A percentile compares a stretch with the other conserved stretches of the same genome.
These are phyloP conservation scores for Iberis pinnata DNA, from an alignment of 345 rosid genomes.

Conservation along the genomic window DNA sequence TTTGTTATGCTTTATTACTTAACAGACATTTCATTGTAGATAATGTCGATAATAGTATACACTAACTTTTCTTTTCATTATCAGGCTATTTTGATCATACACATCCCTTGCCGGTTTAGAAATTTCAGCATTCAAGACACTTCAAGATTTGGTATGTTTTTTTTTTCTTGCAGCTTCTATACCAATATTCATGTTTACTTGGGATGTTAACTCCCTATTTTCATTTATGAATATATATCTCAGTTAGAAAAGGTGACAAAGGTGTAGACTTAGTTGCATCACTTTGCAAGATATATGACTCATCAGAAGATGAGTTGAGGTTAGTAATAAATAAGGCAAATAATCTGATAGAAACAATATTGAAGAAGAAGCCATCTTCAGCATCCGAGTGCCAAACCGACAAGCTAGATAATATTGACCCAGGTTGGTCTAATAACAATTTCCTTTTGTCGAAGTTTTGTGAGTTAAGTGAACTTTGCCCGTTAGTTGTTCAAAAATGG, in stretches of 20 bases:
- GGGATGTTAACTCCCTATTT: background rate
- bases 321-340: slow-evolving; percentile 60
- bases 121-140: slow-evolving; percentile 57
- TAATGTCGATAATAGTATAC: background rate
- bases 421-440: slow-evolving; percentile 41
- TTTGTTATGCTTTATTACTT: background rate
- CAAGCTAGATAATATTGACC: slow-evolving; percentile 52
- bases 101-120: slow-evolving; percentile 68
- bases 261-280: slow-evolving; percentile 79
- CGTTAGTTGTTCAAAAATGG: slow-evolving; percentile 1
- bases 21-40: background rate
- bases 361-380: slow-evolving; percentile 50
- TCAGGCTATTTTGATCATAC: slow-evolving; percentile 87
- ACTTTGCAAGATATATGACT: slow-evolving; percentile 67
- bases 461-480: slow-evolving; percentile 14
- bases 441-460: slow-evolving; percentile 13
- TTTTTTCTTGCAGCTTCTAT: background rate
- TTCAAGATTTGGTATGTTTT: slow-evolving; percentile 56
- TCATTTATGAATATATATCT: slow-evolving; percentile 18
- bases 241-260: slow-evolving; percentile 70
- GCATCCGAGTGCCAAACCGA: slow-evolving; percentile 61
- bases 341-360: slow-evolving; percentile 48
- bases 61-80: slow-evolving; percentile 12
- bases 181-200: background rate
- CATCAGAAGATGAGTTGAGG: slow-evolving; percentile 79